Evolutionary conservation across 164 flowering plant genomes (phyloP), one percentile per base, ranked within the genome.

Genomic region (Dillenia suffruticosa): DNA sequence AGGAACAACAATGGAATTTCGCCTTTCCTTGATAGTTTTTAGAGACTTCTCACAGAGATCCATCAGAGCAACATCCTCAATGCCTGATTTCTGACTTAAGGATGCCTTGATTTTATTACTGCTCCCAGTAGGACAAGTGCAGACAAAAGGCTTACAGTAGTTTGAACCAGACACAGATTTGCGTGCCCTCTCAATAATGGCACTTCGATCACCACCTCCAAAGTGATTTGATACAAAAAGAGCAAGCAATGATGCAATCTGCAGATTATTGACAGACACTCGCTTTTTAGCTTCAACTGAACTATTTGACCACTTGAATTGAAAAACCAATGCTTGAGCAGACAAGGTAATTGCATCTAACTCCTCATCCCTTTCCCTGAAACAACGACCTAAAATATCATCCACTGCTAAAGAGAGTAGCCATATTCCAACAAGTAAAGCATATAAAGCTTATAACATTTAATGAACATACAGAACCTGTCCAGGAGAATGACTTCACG

Each of bases 401-500:
- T 32, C 40, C 40, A 32, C 24, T 54, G 32, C 9, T 14, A 15
- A 19, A 8, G 12, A 58, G 49, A 10, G 3, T 8, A 2, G 9
- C 6, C 8, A 49, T 45, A 10, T 44, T 14, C 47, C 44, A 56
- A 9, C 47, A 6, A 17, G 46, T 56, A 32, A 43, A 40, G 15
- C n/a, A 46, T 7, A 56, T 9, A 56, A 8, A 40, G 47, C 58
- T 14, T 13, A n/a, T 59, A 22, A 58, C 11, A 3, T 8, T 11
- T 32, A 32, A 32, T 4, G 5, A 11, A 48, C 45, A 63, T 50
- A 72, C 52, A 43, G 40, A 58, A 88, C 98, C 97, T 88, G 82
- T 94, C 97, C 51, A 91, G 61, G 52, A 91, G 84, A 71, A 94
- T 89, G 24, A 94, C 92, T 83, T 94, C 99, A 72, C 97, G 99